Percentiles rank a stretch among this genome's conserved stretches.
Conservation (phyloP, 1,284 basidiomycete species). For the Ganoderma sinense region DNA sequence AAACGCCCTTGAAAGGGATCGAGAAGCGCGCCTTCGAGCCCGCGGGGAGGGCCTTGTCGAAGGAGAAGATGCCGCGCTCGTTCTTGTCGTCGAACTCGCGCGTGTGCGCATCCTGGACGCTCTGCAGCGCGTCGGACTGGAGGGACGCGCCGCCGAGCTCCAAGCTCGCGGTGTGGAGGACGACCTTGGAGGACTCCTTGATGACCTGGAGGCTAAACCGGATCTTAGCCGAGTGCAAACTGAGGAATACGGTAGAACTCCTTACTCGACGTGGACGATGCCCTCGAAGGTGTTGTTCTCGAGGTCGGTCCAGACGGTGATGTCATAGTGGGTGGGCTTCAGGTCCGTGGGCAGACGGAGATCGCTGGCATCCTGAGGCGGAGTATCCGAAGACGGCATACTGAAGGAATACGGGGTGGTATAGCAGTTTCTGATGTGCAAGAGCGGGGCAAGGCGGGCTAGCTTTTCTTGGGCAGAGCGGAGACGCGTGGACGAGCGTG, state of each 20-base stretch:
- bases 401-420: conserved; percentile 16
- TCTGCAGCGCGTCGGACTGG: conserved; percentile 63
- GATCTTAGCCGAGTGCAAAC: neutral
- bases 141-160: conserved; percentile 75
- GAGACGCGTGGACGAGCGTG: neutral
- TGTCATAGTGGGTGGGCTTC: conserved; percentile 83
- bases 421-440: conserved; percentile 21
- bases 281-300: conserved; percentile 80
- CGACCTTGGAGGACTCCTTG: conserved; percentile 69
- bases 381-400: conserved; percentile 23
- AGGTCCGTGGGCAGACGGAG: conserved; percentile 84
- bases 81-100: conserved; percentile 65
- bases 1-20: conserved; percentile 67
- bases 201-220: conserved; percentile 70
- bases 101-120: conserved; percentile 55
- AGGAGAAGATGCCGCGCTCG: conserved; percentile 70
- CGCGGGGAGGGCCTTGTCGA: conserved; percentile 63
- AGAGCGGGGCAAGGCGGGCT: conserved; percentile 12
- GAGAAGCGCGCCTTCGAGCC: conserved; percentile 71
- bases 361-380: conserved; percentile 39
- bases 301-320: conserved; percentile 88
- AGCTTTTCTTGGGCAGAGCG: conserved; percentile 7
- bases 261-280: conserved; percentile 76
- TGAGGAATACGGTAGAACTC: neutral
- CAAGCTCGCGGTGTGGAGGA: conserved; percentile 79